A percentile compares a stretch with the other conserved stretches of the same genome.
phyloP scores from a whole-genome alignment of 2,329 filamentous ascomycete species.

The Hypoxylon sp. region DNA sequence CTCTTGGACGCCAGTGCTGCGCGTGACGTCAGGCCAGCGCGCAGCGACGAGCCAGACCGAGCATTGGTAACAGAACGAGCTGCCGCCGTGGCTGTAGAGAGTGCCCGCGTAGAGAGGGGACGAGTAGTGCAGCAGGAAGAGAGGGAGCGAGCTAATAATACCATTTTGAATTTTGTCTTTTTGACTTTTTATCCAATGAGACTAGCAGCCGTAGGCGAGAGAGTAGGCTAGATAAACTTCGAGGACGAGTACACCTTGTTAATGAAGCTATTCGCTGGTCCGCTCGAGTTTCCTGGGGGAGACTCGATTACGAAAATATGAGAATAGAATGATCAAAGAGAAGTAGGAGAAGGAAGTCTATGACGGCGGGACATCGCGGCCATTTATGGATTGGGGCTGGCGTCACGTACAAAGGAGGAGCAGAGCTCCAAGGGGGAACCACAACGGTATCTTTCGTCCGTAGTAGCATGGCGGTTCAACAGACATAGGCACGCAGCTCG shows the following conservation, averaged over 20 bases:
- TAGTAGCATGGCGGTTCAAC: slow-evolving; percentile 9
- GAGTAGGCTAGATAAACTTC: slow-evolving; percentile 15
- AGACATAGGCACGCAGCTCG: slow-evolving; percentile 36
- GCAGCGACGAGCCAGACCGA: slow-evolving; percentile 44
- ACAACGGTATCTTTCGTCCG: slow-evolving; percentile 36
- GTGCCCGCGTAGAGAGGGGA: slow-evolving; percentile 49
- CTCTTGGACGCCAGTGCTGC: slow-evolving; percentile 45
- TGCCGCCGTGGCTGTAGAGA: slow-evolving; percentile 48
- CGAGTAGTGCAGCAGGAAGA: slow-evolving; percentile 61
- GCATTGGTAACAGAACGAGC: slow-evolving; percentile 50
- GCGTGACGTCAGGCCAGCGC: slow-evolving; percentile 50
- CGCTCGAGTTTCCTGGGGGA: slow-evolving; percentile 15
- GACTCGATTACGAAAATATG: slow-evolving; percentile 39
- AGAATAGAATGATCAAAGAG: slow-evolving; percentile 34
- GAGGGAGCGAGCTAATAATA: slow-evolving; percentile 74
- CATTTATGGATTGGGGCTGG: slow-evolving; percentile 47
- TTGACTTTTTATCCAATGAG: slow-evolving; percentile 24
- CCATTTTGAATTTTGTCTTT: slow-evolving; percentile 53
- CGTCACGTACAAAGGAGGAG: slow-evolving; percentile 32
- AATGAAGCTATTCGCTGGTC: slow-evolving; percentile 20
- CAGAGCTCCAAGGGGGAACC: slow-evolving; percentile 16
- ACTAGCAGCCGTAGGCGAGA: slow-evolving; percentile 13
- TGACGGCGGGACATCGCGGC: slow-evolving; percentile 36
- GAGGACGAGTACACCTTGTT: slow-evolving; percentile 27
- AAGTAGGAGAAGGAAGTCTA: slow-evolving; percentile 24